Evolutionary conservation across 441 rosid genomes (phyloP), one percentile per base, ranked within the genome.

Genomic region (Melastoma candidum): DNA sequence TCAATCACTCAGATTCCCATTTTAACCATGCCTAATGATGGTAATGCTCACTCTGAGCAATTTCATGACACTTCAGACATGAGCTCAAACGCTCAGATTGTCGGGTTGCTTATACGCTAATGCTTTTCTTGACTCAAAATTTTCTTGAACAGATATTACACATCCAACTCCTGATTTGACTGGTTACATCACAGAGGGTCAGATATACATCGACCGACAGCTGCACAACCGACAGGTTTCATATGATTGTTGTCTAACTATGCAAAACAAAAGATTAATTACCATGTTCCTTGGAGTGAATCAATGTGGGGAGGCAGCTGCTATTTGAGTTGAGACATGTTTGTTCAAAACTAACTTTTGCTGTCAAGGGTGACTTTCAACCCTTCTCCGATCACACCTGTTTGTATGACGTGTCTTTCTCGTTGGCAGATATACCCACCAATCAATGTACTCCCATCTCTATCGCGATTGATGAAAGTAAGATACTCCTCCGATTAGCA

Each of bases 81-180:
- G 11, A 45, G 24, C 36, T 29, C 44, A 26, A 12, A 11, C 4
- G 22, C 22, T 17, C 22, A 17, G 22, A 17, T 17, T 17, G 22
- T 17, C 22, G 1, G 22, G 22, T 17, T 17, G 1, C 22, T 17
- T 17, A 17, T 17, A 17, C 1, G 52, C n/a, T 29, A 51, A 52
- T 10, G n/a, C 26, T 11, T 39, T 47, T 45, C 56, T 55, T 11
- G 13, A 45, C 17, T 17, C 22, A 36, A 11, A n/a, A 47, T n/a
- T 53, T 24, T 41, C 51, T 44, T 61, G 54, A 46, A 44, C 95
- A 93, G 99, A 93, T 57, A 93, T 93, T 50, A 93, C 99, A 3
- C 99, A 89, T 65, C 99, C 99, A 13, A 93, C 93, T 56, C 99
- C 99, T 8, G 99, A 93, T 86, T 93, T 93, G 69, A 93, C 99